Evolutionary conservation across 768 basidiomycete genomes (phyloP).

Genomic region (Austroboletus festivus): DNA sequence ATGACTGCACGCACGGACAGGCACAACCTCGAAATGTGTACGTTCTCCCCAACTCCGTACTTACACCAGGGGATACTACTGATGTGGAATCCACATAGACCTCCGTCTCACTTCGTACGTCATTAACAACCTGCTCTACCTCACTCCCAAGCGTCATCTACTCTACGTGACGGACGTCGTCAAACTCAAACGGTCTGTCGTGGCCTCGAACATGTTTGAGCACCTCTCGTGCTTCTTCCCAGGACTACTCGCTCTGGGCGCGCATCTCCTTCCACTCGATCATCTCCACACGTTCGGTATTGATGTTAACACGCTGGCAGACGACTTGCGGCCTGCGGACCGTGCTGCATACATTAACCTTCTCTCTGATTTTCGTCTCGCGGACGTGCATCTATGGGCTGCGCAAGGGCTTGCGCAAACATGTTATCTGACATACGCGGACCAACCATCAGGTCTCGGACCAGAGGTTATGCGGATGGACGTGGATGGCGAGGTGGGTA

Average conservation of each 20-base stretch:
- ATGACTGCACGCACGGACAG: slow-evolving; percentile 62
- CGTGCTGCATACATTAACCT: slow-evolving; percentile 37
- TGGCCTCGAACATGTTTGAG: slow-evolving; percentile 52
- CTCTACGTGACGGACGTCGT: slow-evolving; percentile 60
- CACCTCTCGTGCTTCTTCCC: slow-evolving; percentile 79
- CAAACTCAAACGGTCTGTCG: slow-evolving; percentile 18
- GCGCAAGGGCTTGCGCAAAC: slow-evolving; percentile 74
- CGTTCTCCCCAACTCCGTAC: slow-evolving; percentile 16
- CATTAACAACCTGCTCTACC: slow-evolving; percentile 46
- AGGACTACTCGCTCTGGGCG: slow-evolving; percentile 72
- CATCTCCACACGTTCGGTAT: slow-evolving; percentile 47
- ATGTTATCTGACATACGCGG: slow-evolving; percentile 69
- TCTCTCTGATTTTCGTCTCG: slow-evolving; percentile 46
- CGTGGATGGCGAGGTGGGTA: slow-evolving; percentile 4
- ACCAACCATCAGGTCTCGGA: slow-evolving; percentile 64
- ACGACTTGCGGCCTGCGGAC: slow-evolving; percentile 18
- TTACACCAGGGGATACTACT: not conserved
- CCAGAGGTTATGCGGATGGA: slow-evolving; percentile 45
- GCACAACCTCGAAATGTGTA: slow-evolving; percentile 65
- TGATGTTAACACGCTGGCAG: slow-evolving; percentile 35
- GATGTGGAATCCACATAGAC: slow-evolving; percentile 36
- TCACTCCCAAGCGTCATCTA: slow-evolving; percentile 17
- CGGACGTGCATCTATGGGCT: slow-evolving; percentile 67
- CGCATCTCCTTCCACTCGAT: slow-evolving; percentile 56
- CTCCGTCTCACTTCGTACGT: slow-evolving; percentile 59